A percentile compares a stretch with the other conserved stretches of the same genome.
Conservation (phyloP, 257 asterid species). For the Primulina huaijiensis region DNA sequence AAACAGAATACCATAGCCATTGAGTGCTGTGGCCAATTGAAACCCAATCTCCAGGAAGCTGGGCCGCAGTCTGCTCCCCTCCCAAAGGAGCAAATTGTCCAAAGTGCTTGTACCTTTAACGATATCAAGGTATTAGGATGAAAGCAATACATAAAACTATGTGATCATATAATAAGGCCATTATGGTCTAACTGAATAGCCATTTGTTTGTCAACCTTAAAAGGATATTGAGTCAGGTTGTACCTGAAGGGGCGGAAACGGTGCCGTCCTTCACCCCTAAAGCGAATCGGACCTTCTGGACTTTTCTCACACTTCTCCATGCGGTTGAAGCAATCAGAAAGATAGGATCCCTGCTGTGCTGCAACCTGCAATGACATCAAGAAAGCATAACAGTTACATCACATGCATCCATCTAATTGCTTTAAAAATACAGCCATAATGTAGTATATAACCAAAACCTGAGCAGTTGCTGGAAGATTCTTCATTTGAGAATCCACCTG, state of each 20-base stretch:
- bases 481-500: slow-evolving; percentile 87
- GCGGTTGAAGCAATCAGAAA: slow-evolving; percentile 89
- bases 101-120: slow-evolving; percentile 79
- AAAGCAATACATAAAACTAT: background rate
- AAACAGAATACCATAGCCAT: slow-evolving; percentile 99
- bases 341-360: slow-evolving; percentile 93
- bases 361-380: slow-evolving; percentile 65
- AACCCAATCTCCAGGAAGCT: slow-evolving; percentile 98
- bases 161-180: background rate
- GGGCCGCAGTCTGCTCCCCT: slow-evolving; percentile 96
- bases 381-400: slow-evolving; percentile 1
- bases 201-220: background rate
- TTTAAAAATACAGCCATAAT: slow-evolving; percentile 1
- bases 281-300: slow-evolving; percentile 94
- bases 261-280: slow-evolving; percentile 96
- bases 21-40: slow-evolving; percentile 88
- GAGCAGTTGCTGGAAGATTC: slow-evolving; percentile 98
- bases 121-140: slow-evolving; percentile 9
- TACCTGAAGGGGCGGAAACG: slow-evolving; percentile 95
- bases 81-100: slow-evolving; percentile 99
- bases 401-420: background rate
- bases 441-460: slow-evolving; percentile 41
- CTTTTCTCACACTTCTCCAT: slow-evolving; percentile 79
- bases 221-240: slow-evolving; percentile 11
- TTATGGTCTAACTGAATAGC: background rate